phyloP scores from a whole-genome alignment of 140 eudicot species.

The Bidens hawaiensis region DNA sequence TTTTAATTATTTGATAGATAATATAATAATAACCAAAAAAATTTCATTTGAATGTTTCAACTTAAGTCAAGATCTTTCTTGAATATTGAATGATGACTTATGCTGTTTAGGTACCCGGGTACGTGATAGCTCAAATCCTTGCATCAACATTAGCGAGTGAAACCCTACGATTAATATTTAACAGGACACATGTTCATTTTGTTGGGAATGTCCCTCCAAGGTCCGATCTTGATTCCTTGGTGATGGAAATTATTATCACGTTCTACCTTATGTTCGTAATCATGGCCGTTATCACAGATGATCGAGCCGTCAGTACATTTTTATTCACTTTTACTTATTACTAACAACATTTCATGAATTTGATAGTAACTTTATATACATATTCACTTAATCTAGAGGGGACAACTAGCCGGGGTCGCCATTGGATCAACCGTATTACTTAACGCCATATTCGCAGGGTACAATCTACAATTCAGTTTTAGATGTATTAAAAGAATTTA shows the following conservation, averaged over 20 bases:
- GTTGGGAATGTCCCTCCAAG: constrained; percentile 62
- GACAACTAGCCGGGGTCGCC: constrained; percentile 65
- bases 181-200: constrained; percentile 51
- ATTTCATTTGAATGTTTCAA: no score
- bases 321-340: background rate
- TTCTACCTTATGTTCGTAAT: constrained; percentile 84
- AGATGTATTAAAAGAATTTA: no score
- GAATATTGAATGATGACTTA: background rate
- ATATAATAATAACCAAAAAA: no score
- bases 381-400: constrained; percentile 30
- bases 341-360: background rate
- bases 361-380: background rate
- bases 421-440: constrained; percentile 54
- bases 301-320: constrained; percentile 56
- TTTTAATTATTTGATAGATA: no score
- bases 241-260: constrained; percentile 66
- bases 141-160: constrained; percentile 73
- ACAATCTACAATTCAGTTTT: background rate
- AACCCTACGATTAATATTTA: constrained; percentile 56
- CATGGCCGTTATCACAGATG: constrained; percentile 70
- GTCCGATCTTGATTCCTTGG: constrained; percentile 53
- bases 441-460: constrained; percentile 60
- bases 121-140: constrained; percentile 52
- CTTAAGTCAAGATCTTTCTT: no score
- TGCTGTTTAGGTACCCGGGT: constrained; percentile 54